Base-by-base conservation (phyloP, 2,329 filamentous ascomycete genomes). In the Cladosporium phlei region DNA sequence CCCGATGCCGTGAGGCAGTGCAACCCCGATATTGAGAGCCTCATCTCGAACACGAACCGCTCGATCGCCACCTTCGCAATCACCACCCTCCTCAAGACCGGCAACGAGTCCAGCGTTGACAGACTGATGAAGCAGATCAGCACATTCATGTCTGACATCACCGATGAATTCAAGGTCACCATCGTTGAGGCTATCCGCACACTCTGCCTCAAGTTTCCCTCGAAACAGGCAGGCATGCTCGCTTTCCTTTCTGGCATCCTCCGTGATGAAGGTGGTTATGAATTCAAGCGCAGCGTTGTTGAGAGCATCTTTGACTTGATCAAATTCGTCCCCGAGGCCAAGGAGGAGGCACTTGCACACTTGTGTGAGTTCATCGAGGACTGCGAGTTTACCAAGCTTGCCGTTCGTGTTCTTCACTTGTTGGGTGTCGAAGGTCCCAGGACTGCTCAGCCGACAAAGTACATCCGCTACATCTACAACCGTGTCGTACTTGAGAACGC, bases 81-180 rank as follows among this genome's bases (percentile, higher is more conserved):
- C 58, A 98, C 93, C 2, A 98, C 93, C 2, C 79, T 98, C 21
- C 83, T 98, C 54, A 97, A 97, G 79, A 98, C 93, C 9, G 93
- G 93, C 51, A 98, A 97, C 64, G 93, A 98, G 71, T 88, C 88
- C 29, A 96, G 89, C 57, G 93, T 98, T 34, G 93, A 98, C 66
- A 83, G 93, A 45, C 72, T 98, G 56, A 96, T 98, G 89, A 96
- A 96, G 78, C 90, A 97, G 68, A 97, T 98, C 53, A 89, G 88
- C 19, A 85, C 86, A 29, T 96, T 98, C 74, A 97, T 98, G 93
- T 88, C 90, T 4, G 93, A 97, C 69, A 97, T 97, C 56, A 96
- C 91, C 5, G 93, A 98, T 64, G 93, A 98, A 69, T 98, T 98
- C 77, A 98, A 97, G 77, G 95, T 98, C 57, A 98, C 93, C n/a